Base-by-base conservation (phyloP, 495 filamentous ascomycete species). In the Aspergillus homomorphus region DNA sequence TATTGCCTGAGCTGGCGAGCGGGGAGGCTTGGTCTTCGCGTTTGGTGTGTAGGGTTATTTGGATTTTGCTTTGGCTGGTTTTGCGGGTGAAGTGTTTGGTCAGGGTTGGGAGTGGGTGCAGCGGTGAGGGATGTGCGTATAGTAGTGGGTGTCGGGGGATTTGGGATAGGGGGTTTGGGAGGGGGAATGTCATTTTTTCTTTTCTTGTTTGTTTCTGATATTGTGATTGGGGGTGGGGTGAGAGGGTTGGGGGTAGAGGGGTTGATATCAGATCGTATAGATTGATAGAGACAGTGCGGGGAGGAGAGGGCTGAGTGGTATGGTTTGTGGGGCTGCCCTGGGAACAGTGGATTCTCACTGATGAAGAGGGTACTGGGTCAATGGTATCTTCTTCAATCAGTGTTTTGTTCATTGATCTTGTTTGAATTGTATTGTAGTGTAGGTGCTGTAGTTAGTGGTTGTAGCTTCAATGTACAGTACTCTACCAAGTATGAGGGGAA, bases 1-100 rank as follows among this genome's bases (percentile, higher is more conserved):
- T 77, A 62, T 77, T 77, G 24, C 74, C 74, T 22, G 73, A 53
- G 48, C 66, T 68, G 51, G 71, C 67, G 48, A 77, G 67, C 19
- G 71, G 71, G 45, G 71, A 68, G 56, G 58, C 58, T 20, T 73
- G 71, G 67, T 77, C 74, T 65, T 77, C 74, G n/a, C 73, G 62
- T 60, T 75, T 75, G 54, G 64, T 61, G 64, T 65, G 68, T 59
- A 76, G 53, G 51, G 64, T 59, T 38, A 74, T 64, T n/a, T 33
- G 57, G 30, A 58, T 53, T 63, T 28, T 55, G 33, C 44, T 23
- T 24, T 42, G 61, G 49, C 41, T 48, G 61, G 22, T 54, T 26
- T 7, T 50, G 54, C 33, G 45, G 33, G 16, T 48, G 60, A 63
- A 48, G 56, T 21, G 30, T n/a, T 45, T 51, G 54, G 52, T 60